Conservation (phyloP, 1,284 basidiomycete genomes). For the Sanghuangporus weigelae region DNA sequence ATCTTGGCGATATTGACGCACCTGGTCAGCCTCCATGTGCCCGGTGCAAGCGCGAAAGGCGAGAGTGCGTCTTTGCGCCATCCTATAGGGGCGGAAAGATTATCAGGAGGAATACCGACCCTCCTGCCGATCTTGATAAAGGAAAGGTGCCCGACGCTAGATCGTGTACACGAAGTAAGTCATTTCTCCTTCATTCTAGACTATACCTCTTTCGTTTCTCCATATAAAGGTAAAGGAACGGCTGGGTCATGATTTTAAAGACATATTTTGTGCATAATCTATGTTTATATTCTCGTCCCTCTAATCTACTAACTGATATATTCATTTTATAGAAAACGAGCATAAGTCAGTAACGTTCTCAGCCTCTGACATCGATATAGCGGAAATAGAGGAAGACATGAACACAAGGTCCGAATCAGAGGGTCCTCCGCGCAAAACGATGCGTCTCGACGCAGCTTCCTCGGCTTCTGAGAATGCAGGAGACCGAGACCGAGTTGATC, state of each 20-base stretch:
- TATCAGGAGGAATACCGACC: neutral
- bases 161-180: constrained; percentile 8
- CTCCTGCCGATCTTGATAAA: neutral
- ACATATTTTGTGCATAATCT: neutral
- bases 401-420: constrained; percentile 6
- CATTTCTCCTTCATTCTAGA: neutral
- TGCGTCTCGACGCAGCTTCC: constrained; percentile 7
- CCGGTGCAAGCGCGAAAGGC: constrained; percentile 35
- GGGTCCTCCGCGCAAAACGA: constrained; percentile 15
- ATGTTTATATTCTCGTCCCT: neutral
- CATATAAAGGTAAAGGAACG: too few species aligned
- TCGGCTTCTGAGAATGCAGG: constrained; percentile 8
- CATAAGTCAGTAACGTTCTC: constrained; percentile 7
- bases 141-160: neutral
- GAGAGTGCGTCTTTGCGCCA: constrained; percentile 34
- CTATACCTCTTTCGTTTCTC: neutral
- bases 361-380: constrained; percentile 13
- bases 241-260: neutral
- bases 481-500: constrained; percentile 12
- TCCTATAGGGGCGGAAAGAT: constrained; percentile 18
- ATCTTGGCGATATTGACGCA: constrained; percentile 36
- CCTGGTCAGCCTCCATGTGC: constrained; percentile 36
- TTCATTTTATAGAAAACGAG: constrained; percentile 7
- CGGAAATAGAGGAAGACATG: constrained; percentile 9
- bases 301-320: neutral